phyloP scores from a whole-genome alignment of 331 rosid genomes.

The Rosa hybrid region DNA sequence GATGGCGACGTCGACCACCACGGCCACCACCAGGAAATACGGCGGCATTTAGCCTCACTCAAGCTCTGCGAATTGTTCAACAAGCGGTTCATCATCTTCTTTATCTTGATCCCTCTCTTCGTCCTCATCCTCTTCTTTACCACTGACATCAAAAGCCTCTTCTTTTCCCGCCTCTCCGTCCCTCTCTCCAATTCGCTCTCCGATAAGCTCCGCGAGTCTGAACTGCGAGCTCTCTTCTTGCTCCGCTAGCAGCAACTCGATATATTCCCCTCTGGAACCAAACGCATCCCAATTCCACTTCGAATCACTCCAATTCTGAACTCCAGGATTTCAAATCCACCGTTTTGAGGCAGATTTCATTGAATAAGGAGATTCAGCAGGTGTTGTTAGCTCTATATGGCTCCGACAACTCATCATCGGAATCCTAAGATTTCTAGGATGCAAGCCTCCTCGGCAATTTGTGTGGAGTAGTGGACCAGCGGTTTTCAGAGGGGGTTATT shows the following conservation, averaged over 20 bases:
- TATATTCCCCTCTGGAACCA: slow-evolving; percentile 67
- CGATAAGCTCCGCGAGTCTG: slow-evolving; percentile 69
- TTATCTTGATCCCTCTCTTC: slow-evolving; percentile 12
- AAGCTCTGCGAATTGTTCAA: slow-evolving; percentile 23
- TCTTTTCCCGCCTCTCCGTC: slow-evolving; percentile 46
- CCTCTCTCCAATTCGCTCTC: slow-evolving; percentile 35
- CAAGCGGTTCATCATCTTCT: slow-evolving; percentile 50
- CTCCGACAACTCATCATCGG: slow-evolving; percentile 38
- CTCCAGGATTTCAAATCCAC: slow-evolving; percentile 54
- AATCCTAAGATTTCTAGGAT: slow-evolving; percentile 39
- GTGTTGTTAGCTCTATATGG: slow-evolving; percentile 60
- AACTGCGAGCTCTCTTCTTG: slow-evolving; percentile 73
- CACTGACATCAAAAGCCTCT: slow-evolving; percentile 37
- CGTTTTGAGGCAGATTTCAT: slow-evolving; percentile 55
- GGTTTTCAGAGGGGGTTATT: slow-evolving; percentile 32
- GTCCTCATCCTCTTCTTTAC: slow-evolving; percentile 45
- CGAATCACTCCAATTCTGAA: slow-evolving; percentile 25
- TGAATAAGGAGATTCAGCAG: slow-evolving; percentile 73
- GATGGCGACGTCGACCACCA: slow-evolving; percentile 29
- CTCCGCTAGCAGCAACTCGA: slow-evolving; percentile 59
- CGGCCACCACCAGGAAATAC: slow-evolving; percentile 34
- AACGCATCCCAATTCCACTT: slow-evolving; percentile 23
- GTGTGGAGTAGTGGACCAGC: slow-evolving; percentile 70
- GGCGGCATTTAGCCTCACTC: slow-evolving; percentile 34
- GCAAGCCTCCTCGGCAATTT: slow-evolving; percentile 44